A percentile compares a stretch with the other conserved stretches of the same genome.
These are phyloP conservation scores for Penicillium malachiteum DNA, from an alignment of 495 filamentous ascomycete species.

Conservation along the genomic window DNA sequence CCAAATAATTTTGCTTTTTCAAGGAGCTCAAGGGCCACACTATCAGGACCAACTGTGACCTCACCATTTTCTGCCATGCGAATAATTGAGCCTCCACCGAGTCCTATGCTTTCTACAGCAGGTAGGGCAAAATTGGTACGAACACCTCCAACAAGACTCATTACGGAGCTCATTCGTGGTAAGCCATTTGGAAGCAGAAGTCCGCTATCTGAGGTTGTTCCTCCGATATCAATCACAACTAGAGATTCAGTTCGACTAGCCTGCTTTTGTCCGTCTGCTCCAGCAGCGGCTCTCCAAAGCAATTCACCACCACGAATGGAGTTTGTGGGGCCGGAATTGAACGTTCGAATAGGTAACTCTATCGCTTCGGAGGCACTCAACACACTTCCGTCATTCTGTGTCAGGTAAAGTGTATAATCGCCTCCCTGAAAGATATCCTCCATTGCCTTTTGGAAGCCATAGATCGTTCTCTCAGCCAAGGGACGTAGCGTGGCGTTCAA, in stretches of 20 bases:
- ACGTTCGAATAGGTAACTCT: slow-evolving; percentile 49
- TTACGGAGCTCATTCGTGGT: slow-evolving; percentile 41
- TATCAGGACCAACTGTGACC: slow-evolving; percentile 53
- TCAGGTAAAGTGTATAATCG: slow-evolving; percentile 47
- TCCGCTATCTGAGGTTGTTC: slow-evolving; percentile 49
- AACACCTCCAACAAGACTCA: slow-evolving; percentile 44
- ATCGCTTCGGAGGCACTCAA: slow-evolving; percentile 40
- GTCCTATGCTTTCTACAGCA: slow-evolving; percentile 51
- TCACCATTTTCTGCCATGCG: slow-evolving; percentile 28
- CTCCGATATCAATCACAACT: slow-evolving; percentile 51
- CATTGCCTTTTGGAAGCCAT: slow-evolving; percentile 43
- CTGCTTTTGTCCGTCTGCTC: slow-evolving; percentile 26
- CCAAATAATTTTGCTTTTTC: slow-evolving; percentile 51
- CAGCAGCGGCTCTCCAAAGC: slow-evolving; percentile 26
- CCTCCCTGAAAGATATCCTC: slow-evolving; percentile 24
- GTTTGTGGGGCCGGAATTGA: slow-evolving; percentile 54
- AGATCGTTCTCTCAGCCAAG: slow-evolving; percentile 45
- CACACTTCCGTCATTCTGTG: slow-evolving; percentile 54
- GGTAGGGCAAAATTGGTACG: slow-evolving; percentile 52
- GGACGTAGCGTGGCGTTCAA: slow-evolving; percentile 49
- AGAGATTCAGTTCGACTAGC: slow-evolving; percentile 13
- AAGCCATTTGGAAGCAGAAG: slow-evolving; percentile 47
- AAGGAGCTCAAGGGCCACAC: slow-evolving; percentile 53
- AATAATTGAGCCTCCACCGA: slow-evolving; percentile 55
- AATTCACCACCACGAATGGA: slow-evolving; percentile 52